Percentiles rank a stretch among this genome's conserved stretches.
Conservation (phyloP, 1,284 basidiomycete genomes). For the Ganoderma lucidum region DNA sequence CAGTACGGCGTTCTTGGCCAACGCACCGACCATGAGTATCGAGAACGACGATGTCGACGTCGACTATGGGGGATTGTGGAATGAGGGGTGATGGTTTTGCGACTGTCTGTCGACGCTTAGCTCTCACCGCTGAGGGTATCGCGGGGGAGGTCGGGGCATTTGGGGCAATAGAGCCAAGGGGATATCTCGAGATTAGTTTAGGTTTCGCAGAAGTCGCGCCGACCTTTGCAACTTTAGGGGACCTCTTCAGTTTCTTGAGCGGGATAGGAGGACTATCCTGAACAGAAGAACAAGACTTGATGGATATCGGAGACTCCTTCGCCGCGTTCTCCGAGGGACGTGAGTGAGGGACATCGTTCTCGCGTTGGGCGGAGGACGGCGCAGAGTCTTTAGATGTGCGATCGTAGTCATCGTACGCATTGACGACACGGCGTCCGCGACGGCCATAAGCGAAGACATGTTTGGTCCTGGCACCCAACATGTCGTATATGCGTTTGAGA, state of each 20-base stretch:
- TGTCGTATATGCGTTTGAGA: constrained; percentile 34
- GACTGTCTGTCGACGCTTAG: constrained; percentile 39
- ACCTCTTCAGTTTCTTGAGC: constrained; percentile 29
- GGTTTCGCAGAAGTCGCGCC: constrained; percentile 37
- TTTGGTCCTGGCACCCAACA: constrained; percentile 68
- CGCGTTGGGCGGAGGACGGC: constrained; percentile 4
- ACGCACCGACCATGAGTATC: constrained; percentile 65
- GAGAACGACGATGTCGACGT: constrained; percentile 72
- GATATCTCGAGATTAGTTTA: constrained; percentile 47
- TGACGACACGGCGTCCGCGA: constrained; percentile 69
- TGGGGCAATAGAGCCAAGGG: constrained; percentile 49
- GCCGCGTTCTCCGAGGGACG: neutral
- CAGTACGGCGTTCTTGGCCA: constrained; percentile 56
- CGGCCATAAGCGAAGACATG: constrained; percentile 76
- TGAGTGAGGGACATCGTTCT: constrained; percentile 10
- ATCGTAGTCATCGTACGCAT: constrained; percentile 49
- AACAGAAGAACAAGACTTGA: constrained; percentile 18
- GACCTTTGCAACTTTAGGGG: constrained; percentile 31
- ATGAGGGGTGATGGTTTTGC: constrained; percentile 44
- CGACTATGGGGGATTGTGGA: constrained; percentile 54
- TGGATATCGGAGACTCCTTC: constrained; percentile 18
- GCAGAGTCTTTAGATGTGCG: constrained; percentile 17
- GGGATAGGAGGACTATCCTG: constrained; percentile 19
- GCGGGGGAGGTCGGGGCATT: constrained; percentile 55
- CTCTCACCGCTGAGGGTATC: constrained; percentile 32